A percentile compares a stretch with the other conserved stretches of the same genome.
Conservation (phyloP, 2,329 filamentous ascomycete genomes). For the Nannizziopsis barbatae region DNA sequence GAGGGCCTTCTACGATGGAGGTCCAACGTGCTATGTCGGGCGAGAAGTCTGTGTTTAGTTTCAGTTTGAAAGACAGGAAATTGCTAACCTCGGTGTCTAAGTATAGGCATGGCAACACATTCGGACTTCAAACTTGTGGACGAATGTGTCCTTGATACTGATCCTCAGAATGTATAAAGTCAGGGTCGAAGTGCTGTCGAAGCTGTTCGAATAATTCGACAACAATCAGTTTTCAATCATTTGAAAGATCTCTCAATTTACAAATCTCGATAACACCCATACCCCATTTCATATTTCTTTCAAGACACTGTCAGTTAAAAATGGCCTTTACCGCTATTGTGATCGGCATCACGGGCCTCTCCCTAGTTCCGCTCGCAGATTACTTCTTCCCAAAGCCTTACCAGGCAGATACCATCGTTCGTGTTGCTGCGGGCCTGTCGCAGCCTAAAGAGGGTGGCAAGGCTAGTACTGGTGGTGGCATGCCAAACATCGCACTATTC, state of each 20-base stretch:
- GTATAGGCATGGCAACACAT: no score
- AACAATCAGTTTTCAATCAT: background rate
- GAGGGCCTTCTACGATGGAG: no score
- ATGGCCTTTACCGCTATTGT: background rate
- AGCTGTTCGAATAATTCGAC: no score
- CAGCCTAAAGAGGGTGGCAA: background rate
- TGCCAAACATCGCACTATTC: slow-evolving; percentile 3
- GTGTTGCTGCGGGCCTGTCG: background rate
- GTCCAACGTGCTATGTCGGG: no score
- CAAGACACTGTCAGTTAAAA: background rate
- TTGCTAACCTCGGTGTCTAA: no score
- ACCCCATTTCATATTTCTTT: background rate
- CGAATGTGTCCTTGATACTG: no score
- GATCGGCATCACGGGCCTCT: slow-evolving; percentile 2
- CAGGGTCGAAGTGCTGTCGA: no score
- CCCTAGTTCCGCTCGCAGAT: slow-evolving; percentile 2
- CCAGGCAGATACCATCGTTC: background rate
- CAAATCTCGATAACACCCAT: background rate
- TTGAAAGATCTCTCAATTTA: background rate
- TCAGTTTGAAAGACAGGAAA: no score
- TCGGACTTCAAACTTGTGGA: no score
- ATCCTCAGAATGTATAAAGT: no score
- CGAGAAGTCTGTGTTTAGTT: no score
- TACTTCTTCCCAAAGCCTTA: slow-evolving; percentile 4
- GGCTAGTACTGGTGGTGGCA: background rate